These are phyloP conservation scores for Hymenochaete sp. DNA, from an alignment of 1,284 basidiomycete species.

Conservation along the genomic window DNA sequence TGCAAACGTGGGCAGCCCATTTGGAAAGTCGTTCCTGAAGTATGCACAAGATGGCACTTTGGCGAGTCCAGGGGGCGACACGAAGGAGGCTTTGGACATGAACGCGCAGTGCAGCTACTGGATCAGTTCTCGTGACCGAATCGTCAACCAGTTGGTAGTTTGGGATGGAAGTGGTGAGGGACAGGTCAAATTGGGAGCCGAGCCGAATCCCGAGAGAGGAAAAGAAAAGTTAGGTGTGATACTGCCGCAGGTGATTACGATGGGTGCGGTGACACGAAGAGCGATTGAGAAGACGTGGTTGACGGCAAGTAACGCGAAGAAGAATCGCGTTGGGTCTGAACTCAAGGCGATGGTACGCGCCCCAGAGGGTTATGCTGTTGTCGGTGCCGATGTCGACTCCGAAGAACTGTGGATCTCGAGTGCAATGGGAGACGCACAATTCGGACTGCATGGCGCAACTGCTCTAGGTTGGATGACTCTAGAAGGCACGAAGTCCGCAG, in stretches of 20 bases:
- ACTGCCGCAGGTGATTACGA: constrained; percentile 91
- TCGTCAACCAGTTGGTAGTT: constrained; percentile 89
- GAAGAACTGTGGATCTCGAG: constrained; percentile 99
- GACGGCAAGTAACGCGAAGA: constrained; percentile 97
- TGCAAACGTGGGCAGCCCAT: constrained; percentile 89
- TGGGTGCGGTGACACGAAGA: constrained; percentile 96
- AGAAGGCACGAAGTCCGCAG: constrained; percentile 94
- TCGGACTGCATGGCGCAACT: constrained; percentile 93
- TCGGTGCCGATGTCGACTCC: constrained; percentile 97
- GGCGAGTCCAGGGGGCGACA: constrained; percentile 69
- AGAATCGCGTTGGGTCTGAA: constrained; percentile 94
- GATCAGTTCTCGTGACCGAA: constrained; percentile 90
- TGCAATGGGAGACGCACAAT: constrained; percentile 98
- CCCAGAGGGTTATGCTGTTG: constrained; percentile 87
- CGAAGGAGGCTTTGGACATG: constrained; percentile 82
- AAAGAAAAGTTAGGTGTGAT: constrained; percentile 79
- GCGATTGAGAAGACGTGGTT: constrained; percentile 99
- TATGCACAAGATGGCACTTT: constrained; percentile 82
- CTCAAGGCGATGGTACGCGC: constrained; percentile 96
- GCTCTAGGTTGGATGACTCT: constrained; percentile 99
- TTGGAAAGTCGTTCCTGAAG: constrained; percentile 85
- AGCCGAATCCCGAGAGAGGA: constrained; percentile 20
- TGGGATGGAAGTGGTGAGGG: constrained; percentile 62
- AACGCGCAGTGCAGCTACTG: constrained; percentile 97
- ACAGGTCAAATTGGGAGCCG: constrained; percentile 41